Evolutionary conservation across 1,284 basidiomycete species (phyloP), one percentile per base, ranked within the genome.

Genomic region (Phlebopus sp.): DNA sequence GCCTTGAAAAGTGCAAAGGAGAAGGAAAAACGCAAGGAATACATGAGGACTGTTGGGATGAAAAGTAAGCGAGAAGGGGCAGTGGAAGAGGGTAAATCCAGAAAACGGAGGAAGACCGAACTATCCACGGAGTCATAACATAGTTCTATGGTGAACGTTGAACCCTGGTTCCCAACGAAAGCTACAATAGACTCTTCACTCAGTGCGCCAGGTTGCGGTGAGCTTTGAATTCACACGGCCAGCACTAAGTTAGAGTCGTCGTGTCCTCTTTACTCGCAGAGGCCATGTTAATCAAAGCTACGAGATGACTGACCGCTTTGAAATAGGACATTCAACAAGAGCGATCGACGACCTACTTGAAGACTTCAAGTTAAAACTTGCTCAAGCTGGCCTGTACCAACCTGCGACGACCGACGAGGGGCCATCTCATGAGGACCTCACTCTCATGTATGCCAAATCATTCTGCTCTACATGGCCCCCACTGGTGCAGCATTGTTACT

Each of bases 11-110:
- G 63, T 3, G 87, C 87, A 53, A 91, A 86, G 67, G 82, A 84
- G 37, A 91, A 79, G 67, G 89, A 89, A 69, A 86, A 85, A 69
- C 77, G 81, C 61, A 91, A 86, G 62, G 89, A 90, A 55, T 75
- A 81, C 54, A 87, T 94, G 82, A 76, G 82, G 51, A 68, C 75
- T 25, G 81, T 82, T 25, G 90, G 91, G 15, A 78, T 85, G 62
- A 90, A 86, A 70, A 79, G 69, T 52, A 87, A 88, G 63, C 71
- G 86, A 31, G 78, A 85, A 52, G 62, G 69, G 4, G 85, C 83
- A 42, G 57, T 64, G 13, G 79, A 81, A 55, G 81, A 81, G 39
- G 83, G 84, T 0, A 60, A 72, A 34, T 63, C 72, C 2, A 64
- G 70, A 21, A 88, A 86, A 64, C 72, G 77, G 52, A 66, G 70